phyloP scores from a whole-genome alignment of 2,329 filamentous ascomycete genomes.

The Alternaria solani region DNA sequence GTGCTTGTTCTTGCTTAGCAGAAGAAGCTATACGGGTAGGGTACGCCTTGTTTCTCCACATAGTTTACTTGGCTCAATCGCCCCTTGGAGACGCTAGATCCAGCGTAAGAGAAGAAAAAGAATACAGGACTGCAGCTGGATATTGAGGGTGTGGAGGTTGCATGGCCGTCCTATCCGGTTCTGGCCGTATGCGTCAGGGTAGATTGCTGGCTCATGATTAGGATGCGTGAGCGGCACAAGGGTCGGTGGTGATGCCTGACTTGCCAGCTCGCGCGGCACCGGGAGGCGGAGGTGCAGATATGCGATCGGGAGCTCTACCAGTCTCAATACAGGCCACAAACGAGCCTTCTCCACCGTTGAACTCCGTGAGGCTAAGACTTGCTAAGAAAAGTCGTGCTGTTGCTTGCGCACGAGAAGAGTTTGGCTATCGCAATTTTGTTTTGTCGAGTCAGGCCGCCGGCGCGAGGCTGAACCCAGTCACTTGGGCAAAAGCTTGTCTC shows the following conservation, averaged over 20 bases:
- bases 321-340: not conserved
- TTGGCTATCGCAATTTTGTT: conserved; percentile 9
- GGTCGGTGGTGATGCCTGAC: not conserved
- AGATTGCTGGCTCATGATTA: not conserved
- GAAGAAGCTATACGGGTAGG: conserved; percentile 2
- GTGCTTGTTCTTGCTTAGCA: not conserved
- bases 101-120: not conserved
- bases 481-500: conserved; percentile 15
- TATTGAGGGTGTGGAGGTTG: not conserved
- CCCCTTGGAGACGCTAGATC: not conserved
- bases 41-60: conserved; percentile 3
- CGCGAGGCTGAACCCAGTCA: conserved; percentile 7
- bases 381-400: not conserved
- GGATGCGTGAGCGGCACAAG: conserved; percentile 5
- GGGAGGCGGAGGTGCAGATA: not conserved
- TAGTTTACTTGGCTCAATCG: not conserved
- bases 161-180: not conserved
- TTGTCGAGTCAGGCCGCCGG: conserved; percentile 10
- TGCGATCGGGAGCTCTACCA: not conserved
- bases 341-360: not conserved
- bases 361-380: not conserved
- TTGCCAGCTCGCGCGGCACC: conserved; percentile 5
- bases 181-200: not conserved
- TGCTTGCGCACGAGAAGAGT: not conserved
- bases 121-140: not conserved